Conservation (phyloP, 2,329 filamentous ascomycete genomes). For the Zymoseptoria brevis region DNA sequence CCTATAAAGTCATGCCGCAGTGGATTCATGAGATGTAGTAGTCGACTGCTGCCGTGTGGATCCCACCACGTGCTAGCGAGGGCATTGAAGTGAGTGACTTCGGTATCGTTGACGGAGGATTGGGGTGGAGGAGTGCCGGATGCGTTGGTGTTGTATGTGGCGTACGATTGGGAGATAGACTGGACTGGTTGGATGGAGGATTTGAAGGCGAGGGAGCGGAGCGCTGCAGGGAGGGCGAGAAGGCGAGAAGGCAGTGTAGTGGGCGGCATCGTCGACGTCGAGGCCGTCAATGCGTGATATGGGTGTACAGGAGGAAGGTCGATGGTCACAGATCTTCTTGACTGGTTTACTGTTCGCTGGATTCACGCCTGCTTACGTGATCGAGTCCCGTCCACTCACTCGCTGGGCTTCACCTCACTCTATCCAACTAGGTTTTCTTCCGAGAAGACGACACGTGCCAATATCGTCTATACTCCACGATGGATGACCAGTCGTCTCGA, state of each 20-base stretch:
- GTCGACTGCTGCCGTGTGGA: conserved; percentile 79
- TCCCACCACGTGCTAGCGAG: conserved; percentile 98
- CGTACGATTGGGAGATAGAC: conserved; percentile 3
- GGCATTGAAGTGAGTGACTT: conserved; percentile 89
- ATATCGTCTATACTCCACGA: no score
- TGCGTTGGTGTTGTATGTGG: conserved; percentile 18
- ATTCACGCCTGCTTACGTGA: neutral
- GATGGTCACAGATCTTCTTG: neutral
- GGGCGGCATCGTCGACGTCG: neutral
- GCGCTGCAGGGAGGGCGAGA: neutral
- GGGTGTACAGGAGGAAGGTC: neutral
- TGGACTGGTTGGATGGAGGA: neutral
- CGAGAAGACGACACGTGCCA: no score
- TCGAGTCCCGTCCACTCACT: neutral
- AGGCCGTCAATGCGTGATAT: neutral
- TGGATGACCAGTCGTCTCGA: no score
- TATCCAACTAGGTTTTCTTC: no score
- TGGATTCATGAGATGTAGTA: conserved; percentile 97
- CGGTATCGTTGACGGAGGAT: conserved; percentile 73
- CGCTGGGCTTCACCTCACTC: no score
- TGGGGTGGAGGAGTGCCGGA: conserved; percentile 1
- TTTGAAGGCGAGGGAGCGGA: neutral
- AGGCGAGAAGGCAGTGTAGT: neutral
- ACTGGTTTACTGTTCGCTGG: neutral
- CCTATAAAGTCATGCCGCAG: conserved; percentile 88